Evolutionary conservation across 179 eudicot species (phyloP), one percentile per base, ranked within the genome.

Genomic region (Vitellaria paradoxa): DNA sequence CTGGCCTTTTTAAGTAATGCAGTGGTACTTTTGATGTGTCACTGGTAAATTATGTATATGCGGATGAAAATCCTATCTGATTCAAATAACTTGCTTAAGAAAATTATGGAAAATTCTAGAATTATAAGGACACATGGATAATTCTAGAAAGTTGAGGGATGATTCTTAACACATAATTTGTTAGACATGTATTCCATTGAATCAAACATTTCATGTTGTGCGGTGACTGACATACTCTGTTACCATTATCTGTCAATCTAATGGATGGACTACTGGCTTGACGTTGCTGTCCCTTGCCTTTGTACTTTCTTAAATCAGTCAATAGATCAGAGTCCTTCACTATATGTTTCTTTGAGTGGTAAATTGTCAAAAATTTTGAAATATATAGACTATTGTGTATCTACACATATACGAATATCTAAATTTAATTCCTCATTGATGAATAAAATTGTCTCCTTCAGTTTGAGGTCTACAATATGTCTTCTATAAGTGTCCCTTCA

Each of bases 401-500:
- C 3, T 14, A 60, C 20, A 20, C 64, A 60, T 9, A 9, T 24
- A n/a, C 0, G 30, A 4, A 62, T 13, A 62, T 23, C 10, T 15
- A 24, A 24, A 21, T 21, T 12, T 49, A 7, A 47, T 46, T 50
- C 11, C 45, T 11, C 17, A 10, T 21, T 49, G 50, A 17, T 68
- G 13, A 68, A 1, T 45, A 20, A 68, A n/a, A 46, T 49, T 3
- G 13, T 23, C 23, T 21, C 13, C 5, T 50, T 20, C 23, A 26
- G 60, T 7, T 49, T 49, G 7, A 72, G 75, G 75, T 17, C 14
- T 72, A 26, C 45, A 53, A 17, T 40, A 72, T 30, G 75, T 53
- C 75, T 14, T 14, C 75, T 37, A 49, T 55, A 63, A 24, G 18
- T 6, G 9, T 72, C 56, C 75, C 75, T 24, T 53, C 75, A 8